These are phyloP conservation scores for Ganoderma meredithae DNA, from an alignment of 1,284 basidiomycete genomes.

Conservation along the genomic window DNA sequence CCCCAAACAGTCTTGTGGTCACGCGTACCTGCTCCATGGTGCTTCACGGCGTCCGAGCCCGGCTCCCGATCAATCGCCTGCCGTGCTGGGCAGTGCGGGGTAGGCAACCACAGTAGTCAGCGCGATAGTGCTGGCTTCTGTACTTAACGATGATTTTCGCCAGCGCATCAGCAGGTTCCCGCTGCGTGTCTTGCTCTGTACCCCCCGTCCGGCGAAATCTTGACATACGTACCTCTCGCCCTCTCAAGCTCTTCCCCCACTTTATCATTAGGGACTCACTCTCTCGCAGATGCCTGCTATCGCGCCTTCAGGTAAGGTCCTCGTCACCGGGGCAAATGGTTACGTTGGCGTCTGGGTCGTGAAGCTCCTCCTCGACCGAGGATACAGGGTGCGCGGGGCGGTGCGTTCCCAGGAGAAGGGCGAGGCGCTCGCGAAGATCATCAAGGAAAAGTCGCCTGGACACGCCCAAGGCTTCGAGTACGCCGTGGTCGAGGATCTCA, in stretches of 20 bases:
- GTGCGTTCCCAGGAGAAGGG: constrained; percentile 61
- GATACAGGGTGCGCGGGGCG: constrained; percentile 60
- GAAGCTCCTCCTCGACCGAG: constrained; percentile 46
- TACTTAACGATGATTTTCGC: background rate
- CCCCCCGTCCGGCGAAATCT: background rate
- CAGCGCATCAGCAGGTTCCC: background rate
- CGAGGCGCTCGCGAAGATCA: constrained; percentile 48
- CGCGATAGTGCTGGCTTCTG: background rate
- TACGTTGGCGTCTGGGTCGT: constrained; percentile 51
- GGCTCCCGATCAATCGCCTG: no score
- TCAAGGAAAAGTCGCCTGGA: constrained; percentile 52
- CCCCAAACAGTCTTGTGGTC: background rate
- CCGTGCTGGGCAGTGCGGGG: no score
- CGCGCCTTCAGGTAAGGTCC: constrained; percentile 37
- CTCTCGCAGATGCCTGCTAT: constrained; percentile 34
- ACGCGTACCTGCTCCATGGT: background rate
- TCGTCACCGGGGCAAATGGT: constrained; percentile 51
- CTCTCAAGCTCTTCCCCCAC: background rate
- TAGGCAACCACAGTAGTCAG: background rate
- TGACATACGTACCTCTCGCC: background rate
- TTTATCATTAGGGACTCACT: background rate
- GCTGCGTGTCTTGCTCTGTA: background rate
- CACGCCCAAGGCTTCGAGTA: constrained; percentile 47
- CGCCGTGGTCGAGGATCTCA: constrained; percentile 62
- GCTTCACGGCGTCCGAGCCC: background rate